Base-by-base conservation (phyloP, 2,329 filamentous ascomycete genomes). In the Coleophoma eucalyptorum region DNA sequence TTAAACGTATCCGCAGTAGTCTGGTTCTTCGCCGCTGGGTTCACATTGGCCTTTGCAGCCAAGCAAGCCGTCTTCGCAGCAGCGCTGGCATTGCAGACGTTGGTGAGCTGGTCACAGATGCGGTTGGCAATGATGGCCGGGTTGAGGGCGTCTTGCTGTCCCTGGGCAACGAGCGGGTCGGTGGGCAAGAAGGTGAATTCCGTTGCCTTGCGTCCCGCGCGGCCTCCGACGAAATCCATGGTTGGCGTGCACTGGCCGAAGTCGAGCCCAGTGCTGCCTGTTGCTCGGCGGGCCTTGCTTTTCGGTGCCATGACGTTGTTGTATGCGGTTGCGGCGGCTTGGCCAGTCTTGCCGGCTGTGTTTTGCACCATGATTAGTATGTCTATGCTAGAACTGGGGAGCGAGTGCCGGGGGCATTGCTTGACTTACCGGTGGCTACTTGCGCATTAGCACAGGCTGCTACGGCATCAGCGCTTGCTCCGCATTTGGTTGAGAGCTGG, bases 81-180 rank as follows among this genome's bases (percentile, higher is more conserved):
- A 32, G 70, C 72, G 62, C 81, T 81, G 20, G 34, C 83, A 38
- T 72, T 69, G 70, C 84, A 87, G 38, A 84, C 80, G 68, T 86
- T 87, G 64, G 68, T 76, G 50, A 87, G 76, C 71, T 86, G 81
- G 67, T 87, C 82, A 70, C 81, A 84, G 65, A 87, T 80, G 56
- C 81, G 78, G 75, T 85, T 86, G 66, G 81, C 84, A 73, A 87
- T 87, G 74, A 87, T 87, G 72, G 81, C 79, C 51, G 83, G 83
- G 77, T 87, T 87, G 50, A 87, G 72, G 2, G 83, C 83, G 62
- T 87, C 84, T 60, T 81, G 70, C 68, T 87, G 83, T 49, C 78
- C 79, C 63, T 80, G 69, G 49, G 73, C 73, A 48, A 86, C 76
- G 20, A 79, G 69, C 5, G 79, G 69, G 65, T 87, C 84, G 48